These are phyloP conservation scores for Streptanthus diversifolius DNA, from an alignment of 345 rosid species.

Conservation along the genomic window DNA sequence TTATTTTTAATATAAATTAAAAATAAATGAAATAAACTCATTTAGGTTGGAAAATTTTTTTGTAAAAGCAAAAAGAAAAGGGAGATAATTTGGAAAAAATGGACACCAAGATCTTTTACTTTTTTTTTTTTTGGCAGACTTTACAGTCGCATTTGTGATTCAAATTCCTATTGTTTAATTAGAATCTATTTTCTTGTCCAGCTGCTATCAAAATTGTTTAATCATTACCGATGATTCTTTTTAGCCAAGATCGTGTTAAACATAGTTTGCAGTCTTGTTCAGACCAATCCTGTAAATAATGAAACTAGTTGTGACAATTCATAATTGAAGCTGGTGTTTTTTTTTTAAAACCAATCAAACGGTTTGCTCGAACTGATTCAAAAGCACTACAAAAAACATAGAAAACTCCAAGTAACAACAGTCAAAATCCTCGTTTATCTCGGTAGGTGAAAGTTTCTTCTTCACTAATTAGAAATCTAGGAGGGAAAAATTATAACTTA, in stretches of 20 bases:
- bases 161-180: background rate
- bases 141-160: slow-evolving; percentile 26
- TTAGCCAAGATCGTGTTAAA: background rate
- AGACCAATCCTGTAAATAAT: background rate
- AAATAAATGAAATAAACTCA: background rate
- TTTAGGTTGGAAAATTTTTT: background rate
- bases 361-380: background rate
- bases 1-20: background rate
- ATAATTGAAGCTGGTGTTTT: background rate
- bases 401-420: background rate
- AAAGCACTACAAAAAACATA: background rate
- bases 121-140: slow-evolving; percentile 12
- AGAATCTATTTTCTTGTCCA: background rate
- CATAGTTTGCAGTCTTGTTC: background rate
- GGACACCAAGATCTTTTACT: slow-evolving; percentile 22
- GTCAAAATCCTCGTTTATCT: background rate
- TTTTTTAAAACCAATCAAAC: background rate
- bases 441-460: background rate
- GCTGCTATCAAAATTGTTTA: slow-evolving; percentile 8
- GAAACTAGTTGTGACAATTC: background rate
- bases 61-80: slow-evolving; percentile 17
- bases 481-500: background rate
- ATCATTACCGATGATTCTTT: background rate
- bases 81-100: slow-evolving; percentile 6
- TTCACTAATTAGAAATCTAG: background rate